Base-by-base conservation (phyloP, 78 protist species). In the Parvularia atlantis region DNA sequence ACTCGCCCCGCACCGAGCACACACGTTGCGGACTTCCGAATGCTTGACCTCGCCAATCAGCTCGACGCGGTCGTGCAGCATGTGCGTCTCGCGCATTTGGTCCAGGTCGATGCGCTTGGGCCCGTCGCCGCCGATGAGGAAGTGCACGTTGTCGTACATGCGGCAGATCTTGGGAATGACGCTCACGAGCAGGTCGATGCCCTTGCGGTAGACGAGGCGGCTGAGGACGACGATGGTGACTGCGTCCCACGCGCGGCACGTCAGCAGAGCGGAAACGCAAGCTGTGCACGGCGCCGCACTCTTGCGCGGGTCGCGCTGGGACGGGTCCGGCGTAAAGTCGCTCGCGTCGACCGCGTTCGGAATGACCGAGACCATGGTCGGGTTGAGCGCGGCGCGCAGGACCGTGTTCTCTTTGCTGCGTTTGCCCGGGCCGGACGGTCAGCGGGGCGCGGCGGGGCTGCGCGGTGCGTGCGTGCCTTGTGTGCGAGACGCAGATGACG, bases 131-230 rank as follows among this genome's bases (percentile, higher is more conserved):
- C 93, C 93, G 22, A 90, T 80, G 3, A 87, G 13, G 66, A 93
- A 94, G 44, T 73, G 58, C 19, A 84, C 92, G 37, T 84, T 61
- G 26, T 88, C 76, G 31, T 70, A 78, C 3, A n/a, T 14, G n/a
- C 19, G 26, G 61, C 92, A 89, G 24, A 87, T 43, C 7, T 20
- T 1, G 28, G 94, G 91, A 9, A 89, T 83, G 16, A 81, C 50
- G 6, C 75, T 65, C 17, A 73, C 68, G 20, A 89, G 60, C 19
- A 91, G 76, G 41, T 78, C 89, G 41, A 76, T 48, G 11, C 98
- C 99, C 77, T 95, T 96, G 61, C 98, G 80, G 43, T 92, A 89
- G 58, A 84, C 97, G 31, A 93, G 73, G 33, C 98, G 83, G 46
- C 90, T 82, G 72, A 93, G 40, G 69, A 84, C 87, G 37, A 88